Evolutionary conservation across 768 basidiomycete genomes (phyloP).

Genomic region (Phlebiopsis flavidoalba): DNA sequence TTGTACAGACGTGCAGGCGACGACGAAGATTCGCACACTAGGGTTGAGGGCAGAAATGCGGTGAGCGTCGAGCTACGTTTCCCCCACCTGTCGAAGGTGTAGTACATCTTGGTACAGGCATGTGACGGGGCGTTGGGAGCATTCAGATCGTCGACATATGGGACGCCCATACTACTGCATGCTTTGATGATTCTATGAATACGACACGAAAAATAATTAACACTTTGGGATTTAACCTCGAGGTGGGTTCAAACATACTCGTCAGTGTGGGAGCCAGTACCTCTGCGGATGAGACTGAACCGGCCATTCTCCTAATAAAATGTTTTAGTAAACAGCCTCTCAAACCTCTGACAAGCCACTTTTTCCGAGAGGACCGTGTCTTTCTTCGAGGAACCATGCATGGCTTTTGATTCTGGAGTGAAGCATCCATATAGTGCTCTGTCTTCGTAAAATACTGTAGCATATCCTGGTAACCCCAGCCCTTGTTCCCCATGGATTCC

Average conservation of each 20-base stretch:
- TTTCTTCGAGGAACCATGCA: too few species aligned
- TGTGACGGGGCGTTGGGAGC: neutral
- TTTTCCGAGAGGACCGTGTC: neutral
- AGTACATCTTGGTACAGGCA: neutral
- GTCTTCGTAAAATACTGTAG: constrained; percentile 23
- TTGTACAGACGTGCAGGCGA: neutral
- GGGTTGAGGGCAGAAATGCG: neutral
- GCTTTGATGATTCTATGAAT: neutral
- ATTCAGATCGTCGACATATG: neutral
- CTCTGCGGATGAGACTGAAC: neutral
- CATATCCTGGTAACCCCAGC: constrained; percentile 26
- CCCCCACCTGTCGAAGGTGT: neutral
- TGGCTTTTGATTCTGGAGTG: neutral
- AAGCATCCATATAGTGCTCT: constrained; percentile 8
- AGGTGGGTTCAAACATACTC: neutral
- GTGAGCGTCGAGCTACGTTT: neutral
- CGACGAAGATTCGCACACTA: neutral
- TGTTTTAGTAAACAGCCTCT: neutral
- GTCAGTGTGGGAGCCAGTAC: neutral
- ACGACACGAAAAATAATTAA: neutral
- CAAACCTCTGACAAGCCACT: constrained; percentile 9
- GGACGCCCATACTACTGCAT: neutral
- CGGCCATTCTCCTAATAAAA: neutral
- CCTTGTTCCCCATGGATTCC: constrained; percentile 18
- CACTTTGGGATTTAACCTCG: neutral